Evolutionary conservation across 75 land plant species (phyloP).

Genomic region (Sequoiadendron giganteum): DNA sequence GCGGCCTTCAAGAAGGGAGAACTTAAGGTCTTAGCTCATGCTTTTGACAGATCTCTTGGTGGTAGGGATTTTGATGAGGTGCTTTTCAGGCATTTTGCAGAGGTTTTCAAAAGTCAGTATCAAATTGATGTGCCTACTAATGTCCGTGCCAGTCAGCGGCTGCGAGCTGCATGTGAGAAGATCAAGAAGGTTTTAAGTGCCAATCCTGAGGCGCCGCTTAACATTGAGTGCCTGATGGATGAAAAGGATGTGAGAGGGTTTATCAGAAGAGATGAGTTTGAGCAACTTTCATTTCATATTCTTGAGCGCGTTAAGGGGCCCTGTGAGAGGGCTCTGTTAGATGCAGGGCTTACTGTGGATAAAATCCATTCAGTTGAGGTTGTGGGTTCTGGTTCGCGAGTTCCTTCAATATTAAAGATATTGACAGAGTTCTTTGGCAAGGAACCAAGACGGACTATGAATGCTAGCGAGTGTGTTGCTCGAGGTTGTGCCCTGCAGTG

Average conservation of each 20-base stretch:
- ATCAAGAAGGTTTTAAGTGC: conserved; percentile 62
- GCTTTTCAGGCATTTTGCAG: conserved; percentile 45
- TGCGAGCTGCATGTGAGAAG: conserved; percentile 57
- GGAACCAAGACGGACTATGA: conserved; percentile 86
- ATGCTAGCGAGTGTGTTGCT: conserved; percentile 92
- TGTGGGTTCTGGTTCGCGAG: conserved; percentile 83
- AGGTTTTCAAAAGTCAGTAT: conserved; percentile 42
- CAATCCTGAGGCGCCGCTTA: conserved; percentile 54
- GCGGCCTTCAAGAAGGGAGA: conserved; percentile 61
- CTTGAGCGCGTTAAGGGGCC: conserved; percentile 75
- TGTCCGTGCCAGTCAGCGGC: conserved; percentile 40
- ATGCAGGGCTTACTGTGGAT: conserved; percentile 57
- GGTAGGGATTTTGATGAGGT: conserved; percentile 65
- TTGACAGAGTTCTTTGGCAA: conserved; percentile 71
- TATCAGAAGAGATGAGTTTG: conserved; percentile 84
- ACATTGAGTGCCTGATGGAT: conserved; percentile 63
- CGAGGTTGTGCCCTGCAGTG: conserved; percentile 85
- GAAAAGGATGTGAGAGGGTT: conserved; percentile 62
- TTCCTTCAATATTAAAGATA: conserved; percentile 77
- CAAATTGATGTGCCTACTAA: conserved; percentile 49
- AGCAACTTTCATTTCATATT: conserved; percentile 63
- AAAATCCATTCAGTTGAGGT: conserved; percentile 78
- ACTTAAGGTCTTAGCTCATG: conserved; percentile 38
- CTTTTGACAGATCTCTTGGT: conserved; percentile 47
- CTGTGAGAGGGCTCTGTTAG: conserved; percentile 62